phyloP scores from a whole-genome alignment of 2,329 filamentous ascomycete species.

The Calonectria montana region DNA sequence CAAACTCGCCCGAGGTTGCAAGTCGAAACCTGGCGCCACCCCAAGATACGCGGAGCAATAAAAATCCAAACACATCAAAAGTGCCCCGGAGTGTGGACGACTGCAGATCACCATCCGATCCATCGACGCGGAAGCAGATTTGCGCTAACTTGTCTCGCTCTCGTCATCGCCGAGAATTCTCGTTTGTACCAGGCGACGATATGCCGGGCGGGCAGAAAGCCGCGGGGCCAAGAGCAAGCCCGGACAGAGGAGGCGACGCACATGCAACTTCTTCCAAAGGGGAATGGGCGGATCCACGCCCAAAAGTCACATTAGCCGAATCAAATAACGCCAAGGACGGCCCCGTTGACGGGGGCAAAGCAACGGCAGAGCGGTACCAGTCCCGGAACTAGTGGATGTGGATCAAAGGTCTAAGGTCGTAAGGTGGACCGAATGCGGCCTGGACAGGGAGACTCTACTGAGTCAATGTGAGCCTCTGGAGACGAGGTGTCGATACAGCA shows the following conservation, averaged over 20 bases:
- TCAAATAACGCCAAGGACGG: not conserved
- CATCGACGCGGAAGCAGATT: not conserved
- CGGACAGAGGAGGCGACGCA: not conserved
- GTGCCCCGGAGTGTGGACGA: conserved; percentile 6
- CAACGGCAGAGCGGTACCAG: not conserved
- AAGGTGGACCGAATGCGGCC: not conserved
- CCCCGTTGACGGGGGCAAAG: conserved; percentile 8
- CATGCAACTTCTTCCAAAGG: not conserved
- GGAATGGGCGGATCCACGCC: not conserved
- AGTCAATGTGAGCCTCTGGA: not conserved
- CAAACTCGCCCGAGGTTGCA: conserved; percentile 4
- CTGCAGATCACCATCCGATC: not conserved
- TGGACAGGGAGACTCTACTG: not conserved
- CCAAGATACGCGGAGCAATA: conserved; percentile 14
- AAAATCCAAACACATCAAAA: conserved; percentile 9
- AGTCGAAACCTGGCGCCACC: conserved; percentile 11
- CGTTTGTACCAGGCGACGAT: conserved; percentile 44
- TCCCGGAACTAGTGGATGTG: not conserved
- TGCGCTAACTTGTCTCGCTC: not conserved
- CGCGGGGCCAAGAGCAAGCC: not conserved
- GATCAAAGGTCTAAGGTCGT: not conserved
- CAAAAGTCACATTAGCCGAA: not conserved
- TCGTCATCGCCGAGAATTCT: conserved; percentile 42
- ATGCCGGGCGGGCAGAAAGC: conserved; percentile 14
- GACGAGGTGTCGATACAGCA: conserved; percentile 16